These are phyloP conservation scores for Serpula lacrymans DNA, from an alignment of 768 basidiomycete species.

Conservation along the genomic window DNA sequence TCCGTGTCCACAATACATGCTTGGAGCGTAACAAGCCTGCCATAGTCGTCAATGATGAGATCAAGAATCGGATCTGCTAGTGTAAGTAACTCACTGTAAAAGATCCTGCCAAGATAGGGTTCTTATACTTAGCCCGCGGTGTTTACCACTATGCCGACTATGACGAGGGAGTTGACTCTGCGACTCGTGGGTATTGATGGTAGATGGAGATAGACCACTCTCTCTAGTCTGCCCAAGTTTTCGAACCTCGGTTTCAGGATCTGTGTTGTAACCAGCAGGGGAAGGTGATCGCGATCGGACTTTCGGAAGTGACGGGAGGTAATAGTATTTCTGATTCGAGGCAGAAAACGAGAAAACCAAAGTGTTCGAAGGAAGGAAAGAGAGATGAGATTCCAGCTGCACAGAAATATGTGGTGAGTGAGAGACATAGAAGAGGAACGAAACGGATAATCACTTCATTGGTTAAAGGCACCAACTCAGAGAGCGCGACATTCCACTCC, in stretches of 20 bases:
- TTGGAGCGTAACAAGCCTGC: slow-evolving; percentile 53
- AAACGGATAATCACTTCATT: slow-evolving; percentile 45
- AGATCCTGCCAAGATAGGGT: slow-evolving; percentile 73
- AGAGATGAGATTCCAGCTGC: slow-evolving; percentile 38
- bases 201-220: neutral
- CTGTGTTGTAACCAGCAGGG: slow-evolving; percentile 69
- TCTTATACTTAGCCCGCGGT: too few species aligned
- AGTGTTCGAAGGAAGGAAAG: slow-evolving; percentile 67
- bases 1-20: slow-evolving; percentile 50
- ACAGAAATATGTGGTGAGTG: slow-evolving; percentile 5
- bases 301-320: slow-evolving; percentile 41
- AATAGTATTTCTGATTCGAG: slow-evolving; percentile 56
- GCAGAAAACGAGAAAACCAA: slow-evolving; percentile 65
- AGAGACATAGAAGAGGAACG: slow-evolving; percentile 3
- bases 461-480: slow-evolving; percentile 53
- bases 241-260: slow-evolving; percentile 58
- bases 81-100: slow-evolving; percentile 50
- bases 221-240: slow-evolving; percentile 35
- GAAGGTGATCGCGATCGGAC: slow-evolving; percentile 43
- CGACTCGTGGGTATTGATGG: neutral
- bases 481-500: slow-evolving; percentile 63
- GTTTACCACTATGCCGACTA: slow-evolving; percentile 21
- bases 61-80: slow-evolving; percentile 2
- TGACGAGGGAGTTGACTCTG: neutral
- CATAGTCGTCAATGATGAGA: slow-evolving; percentile 7